Evolutionary conservation across 805 yeast genomes (phyloP).

Genomic region (Cyberlindnera bimundalis): DNA sequence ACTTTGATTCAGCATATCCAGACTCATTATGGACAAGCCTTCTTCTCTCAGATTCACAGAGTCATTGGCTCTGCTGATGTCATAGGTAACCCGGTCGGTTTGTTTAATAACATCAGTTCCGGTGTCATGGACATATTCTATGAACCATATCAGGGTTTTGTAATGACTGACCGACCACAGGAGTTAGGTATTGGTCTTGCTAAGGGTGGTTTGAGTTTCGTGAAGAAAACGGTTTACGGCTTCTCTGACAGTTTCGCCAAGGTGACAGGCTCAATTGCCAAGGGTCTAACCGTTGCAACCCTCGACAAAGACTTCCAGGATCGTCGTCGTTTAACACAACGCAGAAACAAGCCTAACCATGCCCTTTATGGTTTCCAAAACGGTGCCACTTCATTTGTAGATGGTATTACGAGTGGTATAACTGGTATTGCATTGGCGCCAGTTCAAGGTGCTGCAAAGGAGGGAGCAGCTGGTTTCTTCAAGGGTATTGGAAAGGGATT

Average conservation of each 20-base stretch:
- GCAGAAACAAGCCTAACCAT: slow-evolving; percentile 77
- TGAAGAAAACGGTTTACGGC: slow-evolving; percentile 93
- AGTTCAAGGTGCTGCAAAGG: slow-evolving; percentile 80
- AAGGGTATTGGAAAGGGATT: slow-evolving; percentile 92
- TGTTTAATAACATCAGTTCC: slow-evolving; percentile 87
- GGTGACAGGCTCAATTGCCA: slow-evolving; percentile 90
- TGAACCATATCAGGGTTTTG: slow-evolving; percentile 95
- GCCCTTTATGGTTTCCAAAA: slow-evolving; percentile 79
- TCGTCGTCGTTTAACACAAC: slow-evolving; percentile 66
- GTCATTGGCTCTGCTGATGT: slow-evolving; percentile 95
- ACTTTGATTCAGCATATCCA: slow-evolving; percentile 63
- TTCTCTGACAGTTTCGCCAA: slow-evolving; percentile 90
- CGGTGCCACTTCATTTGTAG: slow-evolving; percentile 88
- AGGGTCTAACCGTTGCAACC: slow-evolving; percentile 88
- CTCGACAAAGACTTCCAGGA: slow-evolving; percentile 84
- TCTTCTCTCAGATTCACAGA: slow-evolving; percentile 87
- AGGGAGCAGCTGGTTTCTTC: slow-evolving; percentile 89
- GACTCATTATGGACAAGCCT: slow-evolving; percentile 89
- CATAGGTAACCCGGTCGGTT: slow-evolving; percentile 95
- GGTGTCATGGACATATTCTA: slow-evolving; percentile 96
- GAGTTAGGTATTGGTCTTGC: slow-evolving; percentile 95
- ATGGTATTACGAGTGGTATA: slow-evolving; percentile 82
- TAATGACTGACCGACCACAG: slow-evolving; percentile 92
- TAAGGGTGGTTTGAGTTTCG: slow-evolving; percentile 90
- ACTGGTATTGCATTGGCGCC: slow-evolving; percentile 91